Conservation (phyloP, 768 basidiomycete species). For the Boletus rex-veris region DNA sequence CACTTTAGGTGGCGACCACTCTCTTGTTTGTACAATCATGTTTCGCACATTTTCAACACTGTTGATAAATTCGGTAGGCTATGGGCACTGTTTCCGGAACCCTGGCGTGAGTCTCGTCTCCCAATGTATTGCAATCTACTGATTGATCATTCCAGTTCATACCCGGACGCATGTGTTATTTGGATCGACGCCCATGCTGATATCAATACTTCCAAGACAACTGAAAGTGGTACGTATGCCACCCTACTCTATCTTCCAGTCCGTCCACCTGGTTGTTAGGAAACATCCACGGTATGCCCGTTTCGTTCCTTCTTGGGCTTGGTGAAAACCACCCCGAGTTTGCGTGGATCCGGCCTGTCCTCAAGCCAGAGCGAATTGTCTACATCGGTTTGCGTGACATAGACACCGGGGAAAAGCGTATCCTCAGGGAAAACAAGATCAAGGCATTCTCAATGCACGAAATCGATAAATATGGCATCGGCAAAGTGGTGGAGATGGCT, state of each 20-base stretch:
- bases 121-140: background rate
- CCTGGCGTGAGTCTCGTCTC: conserved; percentile 49
- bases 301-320: conserved; percentile 80
- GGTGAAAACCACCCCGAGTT: conserved; percentile 41
- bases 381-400: conserved; percentile 97
- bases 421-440: conserved; percentile 77
- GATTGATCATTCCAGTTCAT: conserved; percentile 41
- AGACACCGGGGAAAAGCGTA: conserved; percentile 82
- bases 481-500: conserved; percentile 94
- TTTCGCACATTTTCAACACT: conserved; percentile 3
- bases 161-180: conserved; percentile 82
- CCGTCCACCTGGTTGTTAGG: conserved; percentile 40
- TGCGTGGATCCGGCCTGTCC: conserved; percentile 58
- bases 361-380: conserved; percentile 77
- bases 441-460: conserved; percentile 93
- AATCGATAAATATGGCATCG: conserved; percentile 84
- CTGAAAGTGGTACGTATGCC: conserved; percentile 56
- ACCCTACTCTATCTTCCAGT: background rate
- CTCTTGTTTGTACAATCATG: conserved; percentile 54
- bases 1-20: conserved; percentile 96
- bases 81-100: conserved; percentile 96
- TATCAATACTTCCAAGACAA: conserved; percentile 86
- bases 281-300: conserved; percentile 97
- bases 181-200: conserved; percentile 99
- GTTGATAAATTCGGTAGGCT: conserved; percentile 40